Percentiles rank a stretch among this genome's conserved stretches.
Conservation (phyloP, 169 alveolate genomes). For the Eimeria sp. region DNA sequence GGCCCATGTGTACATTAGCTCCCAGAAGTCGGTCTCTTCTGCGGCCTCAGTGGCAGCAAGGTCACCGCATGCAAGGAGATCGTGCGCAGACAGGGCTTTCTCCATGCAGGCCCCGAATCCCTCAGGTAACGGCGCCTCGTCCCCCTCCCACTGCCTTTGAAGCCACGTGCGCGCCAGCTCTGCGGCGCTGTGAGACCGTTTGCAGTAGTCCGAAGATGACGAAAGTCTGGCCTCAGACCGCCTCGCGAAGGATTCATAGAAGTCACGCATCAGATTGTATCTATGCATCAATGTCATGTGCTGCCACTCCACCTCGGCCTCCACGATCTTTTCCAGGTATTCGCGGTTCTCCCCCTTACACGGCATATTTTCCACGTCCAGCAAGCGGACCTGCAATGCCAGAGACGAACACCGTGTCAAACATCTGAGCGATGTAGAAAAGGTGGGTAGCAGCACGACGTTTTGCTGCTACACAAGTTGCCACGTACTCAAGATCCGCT, state of each 20-base stretch:
- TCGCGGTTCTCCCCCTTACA: conserved; percentile 70
- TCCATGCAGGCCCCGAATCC: neutral
- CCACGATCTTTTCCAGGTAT: conserved; percentile 83
- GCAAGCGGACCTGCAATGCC: conserved; percentile 55
- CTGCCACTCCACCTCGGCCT: conserved; percentile 84
- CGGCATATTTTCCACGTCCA: conserved; percentile 30
- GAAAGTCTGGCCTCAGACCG: neutral
- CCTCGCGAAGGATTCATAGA: conserved; percentile 31
- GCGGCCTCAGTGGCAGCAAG: conserved; percentile 42
- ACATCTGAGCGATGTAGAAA: neutral
- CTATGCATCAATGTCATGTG: conserved; percentile 84
- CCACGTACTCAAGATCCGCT: neutral
- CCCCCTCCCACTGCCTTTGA: conserved; percentile 32
- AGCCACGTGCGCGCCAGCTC: conserved; percentile 47
- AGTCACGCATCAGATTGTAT: conserved; percentile 71
- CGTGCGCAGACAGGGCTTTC: neutral
- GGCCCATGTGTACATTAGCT: conserved; percentile 87
- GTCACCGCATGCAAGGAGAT: neutral
- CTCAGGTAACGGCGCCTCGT: conserved; percentile 40
- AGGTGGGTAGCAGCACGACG: neutral
- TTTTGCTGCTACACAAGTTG: neutral
- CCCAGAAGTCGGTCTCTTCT: conserved; percentile 86
- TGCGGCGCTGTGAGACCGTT: neutral
- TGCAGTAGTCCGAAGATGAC: neutral
- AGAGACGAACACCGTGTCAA: neutral